These are phyloP conservation scores for Tetrahymena elliotti DNA, from an alignment of 73 alveolate species.

Conservation along the genomic window DNA sequence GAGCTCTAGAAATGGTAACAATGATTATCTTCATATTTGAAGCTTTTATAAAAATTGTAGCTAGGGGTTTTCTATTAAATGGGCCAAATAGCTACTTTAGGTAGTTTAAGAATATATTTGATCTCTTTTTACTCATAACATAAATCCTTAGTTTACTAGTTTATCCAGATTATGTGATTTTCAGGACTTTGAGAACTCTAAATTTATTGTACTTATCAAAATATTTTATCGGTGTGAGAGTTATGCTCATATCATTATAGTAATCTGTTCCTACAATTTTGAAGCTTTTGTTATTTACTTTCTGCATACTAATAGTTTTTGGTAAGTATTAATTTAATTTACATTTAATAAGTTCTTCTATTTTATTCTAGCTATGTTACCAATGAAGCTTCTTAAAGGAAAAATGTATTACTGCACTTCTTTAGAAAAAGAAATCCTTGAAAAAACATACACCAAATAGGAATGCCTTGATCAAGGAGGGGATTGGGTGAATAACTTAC, in stretches of 20 bases:
- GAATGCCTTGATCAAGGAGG: constrained; percentile 34
- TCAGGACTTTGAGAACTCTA: constrained; percentile 63
- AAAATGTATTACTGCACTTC: not conserved
- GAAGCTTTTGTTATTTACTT: constrained; percentile 53
- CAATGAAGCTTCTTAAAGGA: constrained; percentile 45
- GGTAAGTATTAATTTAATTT: constrained; percentile 62
- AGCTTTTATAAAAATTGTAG: constrained; percentile 32
- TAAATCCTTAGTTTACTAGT: constrained; percentile 24
- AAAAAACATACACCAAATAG: constrained; percentile 25
- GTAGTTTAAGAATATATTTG: constrained; percentile 11
- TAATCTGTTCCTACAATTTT: constrained; percentile 54
- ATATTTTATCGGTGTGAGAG: constrained; percentile 71
- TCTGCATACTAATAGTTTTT: constrained; percentile 58
- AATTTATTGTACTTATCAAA: constrained; percentile 69
- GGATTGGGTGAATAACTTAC: constrained; percentile 19
- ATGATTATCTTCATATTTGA: constrained; percentile 42
- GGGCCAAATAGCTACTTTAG: constrained; percentile 37
- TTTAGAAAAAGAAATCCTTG: not conserved
- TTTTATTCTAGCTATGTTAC: not conserved
- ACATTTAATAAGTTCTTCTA: not conserved
- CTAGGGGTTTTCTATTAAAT: constrained; percentile 39
- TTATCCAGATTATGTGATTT: not conserved
- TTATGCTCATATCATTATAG: constrained; percentile 43
- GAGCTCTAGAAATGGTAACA: constrained; percentile 23
- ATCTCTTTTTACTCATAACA: constrained; percentile 14